Evolutionary conservation across 2,329 filamentous ascomycete species (phyloP), one percentile per base, ranked within the genome.

Genomic region (Colletotrichum sp.): DNA sequence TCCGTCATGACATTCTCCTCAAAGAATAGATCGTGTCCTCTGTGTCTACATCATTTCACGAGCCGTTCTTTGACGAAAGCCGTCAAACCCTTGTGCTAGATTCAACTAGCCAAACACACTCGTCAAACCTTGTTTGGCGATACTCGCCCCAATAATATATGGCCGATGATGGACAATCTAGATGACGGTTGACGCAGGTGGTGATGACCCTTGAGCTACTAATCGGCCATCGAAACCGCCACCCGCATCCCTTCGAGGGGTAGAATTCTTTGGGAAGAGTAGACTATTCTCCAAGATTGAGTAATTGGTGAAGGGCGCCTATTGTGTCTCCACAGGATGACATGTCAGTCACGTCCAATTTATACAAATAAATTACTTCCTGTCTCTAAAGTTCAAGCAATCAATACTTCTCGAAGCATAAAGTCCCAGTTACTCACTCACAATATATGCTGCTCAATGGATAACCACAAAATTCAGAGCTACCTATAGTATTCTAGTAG

Each of bases 131-230:
- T 52, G 6, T 0, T 52, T 21, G 3, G 0, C 2, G 3, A 21
- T 52, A 52, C 0, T 13, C 0, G 6, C 44, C n/a, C 12, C 0
- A 52, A 52, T 21, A 13, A 52, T 0, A 52, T 21, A 0, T n/a
- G 8, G 44, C n/a, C 0, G 10, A 52, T 52, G 10, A 52, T 3
- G 44, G 1, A 52, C 0, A 8, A 21, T 21, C 0, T 21, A 49
- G 44, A 49, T 0, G 6, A 21, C 3, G 44, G 10, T 13, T 21
- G 8, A 0, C 44, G n/a, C 6, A 52, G 6, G 10, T 0, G 0
- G 6, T 4, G 6, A 6, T 21, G 0, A 21, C 18, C 21, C 44
- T 21, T 0, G 6, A 52, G n/a, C n/a, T 21, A 21, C n/a, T n/a
- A n/a, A n/a, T n/a, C n/a, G n/a, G n/a, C n/a, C n/a, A n/a, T n/a